A percentile compares a stretch with the other conserved stretches of the same genome.
Evolutionary conservation across 2,329 filamentous ascomycete species (phyloP).

Genomic region (Dactylonectria macrodidyma): DNA sequence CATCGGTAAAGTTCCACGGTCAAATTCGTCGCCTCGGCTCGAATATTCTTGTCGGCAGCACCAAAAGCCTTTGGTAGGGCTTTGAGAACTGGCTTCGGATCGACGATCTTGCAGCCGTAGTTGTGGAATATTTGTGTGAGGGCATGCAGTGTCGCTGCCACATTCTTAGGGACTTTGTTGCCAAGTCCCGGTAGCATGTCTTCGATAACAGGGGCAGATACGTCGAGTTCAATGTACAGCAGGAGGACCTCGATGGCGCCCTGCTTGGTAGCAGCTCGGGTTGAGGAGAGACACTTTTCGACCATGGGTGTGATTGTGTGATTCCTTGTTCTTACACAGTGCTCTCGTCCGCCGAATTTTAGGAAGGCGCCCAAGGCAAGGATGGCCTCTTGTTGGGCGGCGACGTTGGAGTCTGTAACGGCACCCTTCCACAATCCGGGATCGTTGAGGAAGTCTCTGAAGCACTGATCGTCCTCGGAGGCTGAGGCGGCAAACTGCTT

Average conservation of each 20-base stretch:
- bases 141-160: slow-evolving; percentile 79
- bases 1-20: slow-evolving; percentile 97
- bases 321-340: slow-evolving; percentile 82
- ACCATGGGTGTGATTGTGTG: slow-evolving; percentile 84
- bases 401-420: slow-evolving; percentile 95
- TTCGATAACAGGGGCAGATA: slow-evolving; percentile 87
- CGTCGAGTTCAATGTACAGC: slow-evolving; percentile 91
- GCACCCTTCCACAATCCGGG: slow-evolving; percentile 91
- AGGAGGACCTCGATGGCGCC: slow-evolving; percentile 89
- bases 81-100: slow-evolving; percentile 94
- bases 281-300: slow-evolving; percentile 92
- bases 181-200: slow-evolving; percentile 87
- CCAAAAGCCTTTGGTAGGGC: slow-evolving; percentile 90
- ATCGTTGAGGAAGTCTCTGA: slow-evolving; percentile 90
- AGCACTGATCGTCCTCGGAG: slow-evolving; percentile 87
- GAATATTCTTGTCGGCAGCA: slow-evolving; percentile 98
- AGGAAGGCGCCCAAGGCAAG: slow-evolving; percentile 91
- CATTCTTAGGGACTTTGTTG: slow-evolving; percentile 93
- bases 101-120: slow-evolving; percentile 93
- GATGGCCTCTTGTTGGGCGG: slow-evolving; percentile 94
- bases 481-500: slow-evolving; percentile 89
- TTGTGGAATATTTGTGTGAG: slow-evolving; percentile 91
- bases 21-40: slow-evolving; percentile 91
- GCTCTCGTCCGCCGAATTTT: slow-evolving; percentile 88
- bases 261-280: slow-evolving; percentile 89